Conservation (phyloP, 225 moss, liverwort and hornwort species). For the Rhytidiadelphus loreus region DNA sequence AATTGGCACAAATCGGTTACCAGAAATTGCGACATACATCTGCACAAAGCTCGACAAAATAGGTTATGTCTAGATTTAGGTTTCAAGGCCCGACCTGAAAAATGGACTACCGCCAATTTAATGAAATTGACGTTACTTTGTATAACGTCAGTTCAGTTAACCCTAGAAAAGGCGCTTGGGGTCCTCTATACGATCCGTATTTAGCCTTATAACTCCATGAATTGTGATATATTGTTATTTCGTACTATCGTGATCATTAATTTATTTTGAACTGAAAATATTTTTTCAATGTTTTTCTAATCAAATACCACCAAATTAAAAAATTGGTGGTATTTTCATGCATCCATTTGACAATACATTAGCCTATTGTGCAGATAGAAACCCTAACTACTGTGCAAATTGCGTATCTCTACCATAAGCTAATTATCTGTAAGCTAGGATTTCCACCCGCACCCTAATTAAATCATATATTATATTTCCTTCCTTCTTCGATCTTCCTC, state of each 20-base stretch:
- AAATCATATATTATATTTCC: background rate
- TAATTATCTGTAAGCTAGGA: background rate
- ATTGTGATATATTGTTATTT: too few relatives aligned
- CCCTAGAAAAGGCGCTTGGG: too few relatives aligned
- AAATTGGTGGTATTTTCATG: background rate
- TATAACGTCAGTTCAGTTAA: background rate
- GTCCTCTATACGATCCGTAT: too few relatives aligned
- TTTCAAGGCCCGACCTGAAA: background rate
- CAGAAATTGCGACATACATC: background rate
- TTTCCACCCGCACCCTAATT: background rate
- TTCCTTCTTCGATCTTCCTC: background rate
- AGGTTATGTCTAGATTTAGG: background rate
- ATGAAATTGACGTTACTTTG: background rate
- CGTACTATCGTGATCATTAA: too few relatives aligned
- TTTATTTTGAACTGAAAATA: too few relatives aligned
- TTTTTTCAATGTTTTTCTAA: too few relatives aligned
- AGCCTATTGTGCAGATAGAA: background rate
- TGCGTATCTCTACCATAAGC: background rate
- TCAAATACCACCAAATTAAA: too few relatives aligned
- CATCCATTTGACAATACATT: background rate
- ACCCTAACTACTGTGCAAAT: background rate
- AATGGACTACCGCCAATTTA: too few relatives aligned
- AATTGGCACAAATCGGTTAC: background rate
- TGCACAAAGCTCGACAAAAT: too few relatives aligned
- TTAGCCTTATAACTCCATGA: too few relatives aligned